Base-by-base conservation (phyloP, 163 green algal species). In the Scenedesmus sp. region DNA sequence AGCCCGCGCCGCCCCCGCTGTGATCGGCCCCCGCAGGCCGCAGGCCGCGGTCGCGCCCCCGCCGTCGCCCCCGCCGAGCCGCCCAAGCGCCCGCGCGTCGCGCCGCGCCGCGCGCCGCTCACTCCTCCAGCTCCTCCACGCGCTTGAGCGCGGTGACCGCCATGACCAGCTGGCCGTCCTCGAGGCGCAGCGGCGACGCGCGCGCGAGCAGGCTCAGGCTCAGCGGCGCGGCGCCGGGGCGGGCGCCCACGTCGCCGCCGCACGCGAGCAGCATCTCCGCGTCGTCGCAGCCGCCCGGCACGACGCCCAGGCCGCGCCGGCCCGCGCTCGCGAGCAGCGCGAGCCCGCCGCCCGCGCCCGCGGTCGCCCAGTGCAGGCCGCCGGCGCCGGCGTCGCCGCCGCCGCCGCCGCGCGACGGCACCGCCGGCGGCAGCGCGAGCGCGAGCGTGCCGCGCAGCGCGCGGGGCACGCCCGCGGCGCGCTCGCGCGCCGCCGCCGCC, bases 131-230 rank as follows among this genome's bases (percentile, higher is more conserved):
- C 9, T 63, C 71, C 45, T 80, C 71, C 17, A 80, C 71, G 33
- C 71, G 63, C 28, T 71, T 71, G 24, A 80, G 71, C 29, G 71
- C 71, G 18, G 48, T 26, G 44, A 80, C 45, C 15, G 71, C 60
- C 71, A 80, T 71, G 17, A 71, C 71, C 58, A 80, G 45, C 71
- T 80, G 58, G 36, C 58, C 53, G 1, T 80, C 58, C 31, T 80
- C 71, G 17, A 80, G 58, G 24, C 71, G 54, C 28, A 80, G 60
- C 20, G 71, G 71, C 2, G 42, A 64, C 9, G 71, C 71, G 22
- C 60, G 44, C 4, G 71, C 71, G 57, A 80, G 44, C 71, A 80
- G 58, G 51, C 71, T 80, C 71, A 80, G 33, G 58, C 69, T 66
- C 28, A 80, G 47, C 31, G 57, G 42, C 0, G 28, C 56, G 42